A percentile compares a stretch with the other conserved stretches of the same genome.
Evolutionary conservation across 306 rosid species (phyloP).

Genomic region (Glycine soja): DNA sequence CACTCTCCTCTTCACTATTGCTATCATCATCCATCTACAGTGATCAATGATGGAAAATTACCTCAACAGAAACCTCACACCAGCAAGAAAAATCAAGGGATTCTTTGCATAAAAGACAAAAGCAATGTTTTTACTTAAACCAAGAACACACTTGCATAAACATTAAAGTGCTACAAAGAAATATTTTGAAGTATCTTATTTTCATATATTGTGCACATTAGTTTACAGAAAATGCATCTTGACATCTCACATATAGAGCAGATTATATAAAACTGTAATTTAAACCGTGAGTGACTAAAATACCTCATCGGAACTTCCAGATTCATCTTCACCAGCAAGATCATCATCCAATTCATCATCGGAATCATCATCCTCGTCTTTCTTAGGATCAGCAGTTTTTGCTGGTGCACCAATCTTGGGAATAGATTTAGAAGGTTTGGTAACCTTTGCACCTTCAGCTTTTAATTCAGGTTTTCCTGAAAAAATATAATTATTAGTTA

Average conservation of each 20-base stretch:
- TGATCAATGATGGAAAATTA: slow-evolving; percentile 2
- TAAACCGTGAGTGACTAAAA: not conserved
- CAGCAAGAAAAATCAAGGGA: not conserved
- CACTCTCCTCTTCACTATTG: slow-evolving; percentile 52
- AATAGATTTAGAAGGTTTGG: slow-evolving; percentile 41
- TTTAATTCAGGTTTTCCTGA: slow-evolving; percentile 55
- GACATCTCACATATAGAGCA: not conserved
- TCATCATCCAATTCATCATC: slow-evolving; percentile 49
- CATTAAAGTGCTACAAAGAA: not conserved
- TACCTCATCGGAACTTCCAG: slow-evolving; percentile 58
- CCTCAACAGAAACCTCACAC: not conserved
- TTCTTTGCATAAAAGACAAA: not conserved
- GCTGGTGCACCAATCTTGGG: slow-evolving; percentile 39
- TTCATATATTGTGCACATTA: not conserved
- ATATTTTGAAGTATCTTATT: not conserved
- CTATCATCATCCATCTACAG: slow-evolving; percentile 52
- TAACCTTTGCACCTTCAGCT: slow-evolving; percentile 45
- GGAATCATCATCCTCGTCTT: slow-evolving; percentile 54
- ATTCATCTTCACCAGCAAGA: slow-evolving; percentile 41
- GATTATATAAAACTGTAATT: not conserved
- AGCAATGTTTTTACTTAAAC: not conserved
- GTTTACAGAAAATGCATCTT: not conserved
- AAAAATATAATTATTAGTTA: not conserved
- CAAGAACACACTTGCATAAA: not conserved
- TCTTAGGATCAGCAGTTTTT: slow-evolving; percentile 59